Evolutionary conservation across 1,284 basidiomycete species (phyloP), one percentile per base, ranked within the genome.

Genomic region (Microbotryum silenes-acaulis): DNA sequence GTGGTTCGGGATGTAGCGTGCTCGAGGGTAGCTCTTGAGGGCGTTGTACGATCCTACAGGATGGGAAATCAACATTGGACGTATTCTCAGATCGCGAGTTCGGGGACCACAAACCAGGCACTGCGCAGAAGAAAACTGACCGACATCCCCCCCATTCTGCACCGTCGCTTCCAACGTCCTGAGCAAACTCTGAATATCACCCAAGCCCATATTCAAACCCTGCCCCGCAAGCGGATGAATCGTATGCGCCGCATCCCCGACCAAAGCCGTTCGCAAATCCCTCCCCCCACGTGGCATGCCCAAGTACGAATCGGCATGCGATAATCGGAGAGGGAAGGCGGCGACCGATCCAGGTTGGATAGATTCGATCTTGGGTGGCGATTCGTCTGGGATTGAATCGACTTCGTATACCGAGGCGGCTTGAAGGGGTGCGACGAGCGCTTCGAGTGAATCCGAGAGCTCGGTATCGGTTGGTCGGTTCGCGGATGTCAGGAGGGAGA

Each of bases 201-300:
- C 88, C 20, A 99, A 78, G 21, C 94, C 96, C 71, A 94, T 79
- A 74, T 99, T 98, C 49, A 98, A 78, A 0, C 94, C 96, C 74
- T 98, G 96, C 1, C 96, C 96, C 0, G 93, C 94, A n/a, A 98
- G 82, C 0, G 96, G 96, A 73, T 98, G 96, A 6, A 91, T 82
- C 0, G 90, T 90, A 73, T 98, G 96, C 18, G 93, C 94, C 1
- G 96, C 93, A 75, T 98, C 96, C 6, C 96, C 96, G 1, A 98
- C 84, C 3, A 98, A 83, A 1, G 86, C 92, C 0, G 89, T 93
- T 3, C 94, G 82, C 4, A 57, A 18, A 16, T 71, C 70, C 20
- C 54, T 47, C 1, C 79, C 78, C 2, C 83, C 81, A 0, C 82
- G 82, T 70, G 85, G 83, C 10, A 78, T 75, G 23, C 92, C 88